Evolutionary conservation across 2,329 filamentous ascomycete genomes (phyloP).

Genomic region (Lachnellula cervina): DNA sequence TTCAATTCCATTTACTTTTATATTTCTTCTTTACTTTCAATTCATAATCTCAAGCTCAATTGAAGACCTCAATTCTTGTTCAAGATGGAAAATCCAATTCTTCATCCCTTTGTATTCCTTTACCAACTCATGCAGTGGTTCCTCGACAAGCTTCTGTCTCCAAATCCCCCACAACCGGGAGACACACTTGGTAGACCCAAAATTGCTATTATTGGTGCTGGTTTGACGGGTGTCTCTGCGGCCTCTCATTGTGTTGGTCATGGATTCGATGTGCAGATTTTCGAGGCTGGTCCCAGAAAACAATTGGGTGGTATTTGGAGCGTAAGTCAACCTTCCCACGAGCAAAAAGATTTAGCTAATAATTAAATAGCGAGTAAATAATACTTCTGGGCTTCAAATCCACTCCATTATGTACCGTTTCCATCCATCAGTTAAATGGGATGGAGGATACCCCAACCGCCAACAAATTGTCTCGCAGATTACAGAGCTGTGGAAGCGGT

Average conservation of each 20-base stretch:
- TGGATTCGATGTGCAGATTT: slow-evolving; percentile 77
- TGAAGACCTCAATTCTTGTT: neutral
- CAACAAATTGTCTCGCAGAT: slow-evolving; percentile 72
- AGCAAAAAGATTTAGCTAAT: slow-evolving; percentile 1
- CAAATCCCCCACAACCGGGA: slow-evolving; percentile 58
- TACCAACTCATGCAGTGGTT: slow-evolving; percentile 64
- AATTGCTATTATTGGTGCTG: slow-evolving; percentile 65
- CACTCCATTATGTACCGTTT: slow-evolving; percentile 87
- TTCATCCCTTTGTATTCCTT: slow-evolving; percentile 55
- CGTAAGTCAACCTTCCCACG: slow-evolving; percentile 39
- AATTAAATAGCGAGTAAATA: slow-evolving; percentile 62
- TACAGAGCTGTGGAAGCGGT: slow-evolving; percentile 66
- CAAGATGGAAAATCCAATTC: slow-evolving; percentile 34
- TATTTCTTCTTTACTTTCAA: neutral
- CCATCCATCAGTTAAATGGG: slow-evolving; percentile 72
- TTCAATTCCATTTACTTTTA: neutral
- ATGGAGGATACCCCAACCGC: slow-evolving; percentile 70
- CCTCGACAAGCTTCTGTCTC: slow-evolving; percentile 61
- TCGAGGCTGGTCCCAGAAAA: slow-evolving; percentile 64
- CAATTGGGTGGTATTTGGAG: slow-evolving; percentile 77
- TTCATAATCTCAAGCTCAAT: neutral
- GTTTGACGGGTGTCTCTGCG: slow-evolving; percentile 70
- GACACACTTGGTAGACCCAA: slow-evolving; percentile 55
- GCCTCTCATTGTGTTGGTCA: slow-evolving; percentile 80
- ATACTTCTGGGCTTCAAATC: slow-evolving; percentile 76